phyloP scores from a whole-genome alignment of 78 protist species.

The Chrysochromulina tobinii region DNA sequence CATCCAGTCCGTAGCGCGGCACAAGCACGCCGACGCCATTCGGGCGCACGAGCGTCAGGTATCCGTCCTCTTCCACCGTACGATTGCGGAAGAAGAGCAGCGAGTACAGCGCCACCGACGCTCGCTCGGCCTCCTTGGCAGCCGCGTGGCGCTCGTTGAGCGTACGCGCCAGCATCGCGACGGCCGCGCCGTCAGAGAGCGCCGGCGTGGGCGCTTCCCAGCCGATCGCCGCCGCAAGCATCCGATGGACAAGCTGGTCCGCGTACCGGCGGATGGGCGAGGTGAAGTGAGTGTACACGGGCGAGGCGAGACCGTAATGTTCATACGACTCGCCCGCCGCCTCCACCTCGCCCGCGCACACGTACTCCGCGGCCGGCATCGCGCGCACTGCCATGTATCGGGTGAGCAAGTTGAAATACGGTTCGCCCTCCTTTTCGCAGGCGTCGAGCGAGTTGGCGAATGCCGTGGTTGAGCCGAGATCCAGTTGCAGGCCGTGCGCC shows the following conservation, averaged over 20 bases:
- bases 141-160: background rate
- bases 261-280: conserved; percentile 96
- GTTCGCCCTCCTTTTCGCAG: background rate
- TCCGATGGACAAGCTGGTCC: conserved; percentile 89
- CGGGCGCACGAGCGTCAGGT: no score
- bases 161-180: background rate
- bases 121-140: conserved; percentile 62
- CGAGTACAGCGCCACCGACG: conserved; percentile 73
- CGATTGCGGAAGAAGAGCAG: conserved; percentile 69
- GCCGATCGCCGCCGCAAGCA: conserved; percentile 59
- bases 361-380: conserved; percentile 76
- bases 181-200: background rate
- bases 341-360: conserved; percentile 58
- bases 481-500: conserved; percentile 40
- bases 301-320: conserved; percentile 92
- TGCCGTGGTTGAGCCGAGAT: conserved; percentile 21
- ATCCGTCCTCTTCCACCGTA: no score
- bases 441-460: conserved; percentile 68
- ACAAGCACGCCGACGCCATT: no score
- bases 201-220: background rate
- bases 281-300: conserved; percentile 97
- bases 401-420: conserved; percentile 72
- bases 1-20: no score
- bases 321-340: conserved; percentile 28
- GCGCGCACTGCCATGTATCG: conserved; percentile 82